These are phyloP conservation scores for Microbotryomycetes sp. DNA, from an alignment of 1,284 basidiomycete species.

Conservation along the genomic window DNA sequence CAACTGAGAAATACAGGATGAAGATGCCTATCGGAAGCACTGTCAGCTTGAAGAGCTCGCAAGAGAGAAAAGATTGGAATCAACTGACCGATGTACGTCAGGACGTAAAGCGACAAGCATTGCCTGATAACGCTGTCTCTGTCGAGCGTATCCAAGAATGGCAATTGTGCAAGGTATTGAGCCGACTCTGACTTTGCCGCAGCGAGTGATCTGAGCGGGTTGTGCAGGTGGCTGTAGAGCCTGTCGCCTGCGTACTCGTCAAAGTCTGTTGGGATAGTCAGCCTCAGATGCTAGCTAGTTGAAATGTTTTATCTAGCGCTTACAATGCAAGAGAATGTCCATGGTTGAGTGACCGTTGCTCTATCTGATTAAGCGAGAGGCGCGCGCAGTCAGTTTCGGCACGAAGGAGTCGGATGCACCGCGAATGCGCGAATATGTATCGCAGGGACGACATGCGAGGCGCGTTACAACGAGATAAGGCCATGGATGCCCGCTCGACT, in stretches of 20 bases:
- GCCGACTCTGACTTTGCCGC: slow-evolving; percentile 37
- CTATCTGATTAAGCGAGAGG: neutral
- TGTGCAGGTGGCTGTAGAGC: slow-evolving; percentile 57
- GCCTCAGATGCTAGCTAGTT: too few relatives aligned
- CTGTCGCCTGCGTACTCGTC: slow-evolving; percentile 73
- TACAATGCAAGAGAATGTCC: neutral
- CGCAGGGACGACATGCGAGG: neutral
- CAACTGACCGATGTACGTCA: slow-evolving; percentile 61
- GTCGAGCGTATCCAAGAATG: slow-evolving; percentile 59
- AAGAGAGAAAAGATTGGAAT: slow-evolving; percentile 45
- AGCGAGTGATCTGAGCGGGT: slow-evolving; percentile 49
- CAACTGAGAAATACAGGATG: slow-evolving; percentile 67
- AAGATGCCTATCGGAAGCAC: slow-evolving; percentile 28
- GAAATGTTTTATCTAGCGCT: too few relatives aligned
- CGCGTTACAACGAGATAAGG: too few relatives aligned
- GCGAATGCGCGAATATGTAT: neutral
- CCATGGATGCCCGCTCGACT: too few relatives aligned
- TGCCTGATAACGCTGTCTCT: slow-evolving; percentile 75
- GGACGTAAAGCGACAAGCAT: slow-evolving; percentile 59
- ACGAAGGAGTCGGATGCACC: neutral
- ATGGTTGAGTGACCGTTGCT: neutral
- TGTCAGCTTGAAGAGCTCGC: neutral
- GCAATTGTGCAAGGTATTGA: slow-evolving; percentile 35
- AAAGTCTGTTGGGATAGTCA: slow-evolving; percentile 58
- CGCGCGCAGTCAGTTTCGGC: neutral